Evolutionary conservation across 2,329 filamentous ascomycete genomes (phyloP), one percentile per base, ranked within the genome.

Genomic region (Aspergillus unguis): DNA sequence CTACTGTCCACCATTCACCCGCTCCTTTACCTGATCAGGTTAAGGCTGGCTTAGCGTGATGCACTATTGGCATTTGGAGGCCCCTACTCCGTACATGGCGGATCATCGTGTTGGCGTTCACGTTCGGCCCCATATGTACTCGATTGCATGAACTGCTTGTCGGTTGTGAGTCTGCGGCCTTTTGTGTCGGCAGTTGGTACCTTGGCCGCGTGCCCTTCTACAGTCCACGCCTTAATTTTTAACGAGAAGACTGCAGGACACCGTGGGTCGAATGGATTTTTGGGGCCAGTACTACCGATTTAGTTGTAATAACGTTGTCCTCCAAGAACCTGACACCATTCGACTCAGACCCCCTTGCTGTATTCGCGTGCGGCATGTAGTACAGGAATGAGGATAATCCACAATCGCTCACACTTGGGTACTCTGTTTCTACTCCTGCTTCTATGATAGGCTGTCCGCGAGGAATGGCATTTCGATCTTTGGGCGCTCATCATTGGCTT

Each of bases 331-430:
- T 33, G 44, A 31, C 17, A 31, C 26, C 8, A 51, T 48, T 31
- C 45, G 41, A 27, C n/a, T 42, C 55, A 56, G 41, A 57, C 57
- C 58, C 65, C 66, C 65, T 67, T 69, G 53, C 64, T 63, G 60
- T 53, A 47, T 43, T 44, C 64, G 64, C 62, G 65, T 67, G 64
- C 62, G 58, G 62, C 53, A 64, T 63, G 66, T 67, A 62, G 62
- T 59, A 68, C 62, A 58, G 53, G 32, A 38, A 46, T 50, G 44
- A 38, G 17, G 17, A 17, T 17, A 28, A 43, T 46, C 57, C 29
- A 32, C 54, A 46, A 31, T 44, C 43, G 35, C 43, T 26, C 27
- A 35, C 35, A 33, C 27, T 48, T 23, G 17, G 37, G 37, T 26
- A 23, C 9, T 32, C 48, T 33, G 40, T 36, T 43, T 52, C n/a